Conservation (phyloP, 1,284 basidiomycete genomes). For the Sanghuangporus baumii region DNA sequence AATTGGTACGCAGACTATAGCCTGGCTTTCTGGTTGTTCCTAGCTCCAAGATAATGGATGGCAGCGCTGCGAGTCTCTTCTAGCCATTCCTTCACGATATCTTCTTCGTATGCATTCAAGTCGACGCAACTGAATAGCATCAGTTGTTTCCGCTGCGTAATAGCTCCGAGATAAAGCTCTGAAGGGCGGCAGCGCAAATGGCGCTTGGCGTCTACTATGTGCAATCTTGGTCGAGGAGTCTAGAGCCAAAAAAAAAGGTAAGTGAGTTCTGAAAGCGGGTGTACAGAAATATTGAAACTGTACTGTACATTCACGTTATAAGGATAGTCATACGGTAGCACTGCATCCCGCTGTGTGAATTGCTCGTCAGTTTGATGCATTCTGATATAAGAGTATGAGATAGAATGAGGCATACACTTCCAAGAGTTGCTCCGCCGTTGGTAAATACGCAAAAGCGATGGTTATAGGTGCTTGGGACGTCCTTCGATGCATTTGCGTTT, state of each 20-base stretch:
- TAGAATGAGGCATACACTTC: slow-evolving; percentile 32
- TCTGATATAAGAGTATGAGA: background rate
- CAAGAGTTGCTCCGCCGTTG: slow-evolving; percentile 42
- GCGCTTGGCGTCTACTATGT: background rate
- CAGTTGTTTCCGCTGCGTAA: background rate
- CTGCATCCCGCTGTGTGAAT: slow-evolving; percentile 29
- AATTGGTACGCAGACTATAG: background rate
- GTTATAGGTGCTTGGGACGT: slow-evolving; percentile 17
- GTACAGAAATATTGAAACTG: background rate
- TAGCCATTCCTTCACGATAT: slow-evolving; percentile 19
- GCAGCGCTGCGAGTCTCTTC: slow-evolving; percentile 21
- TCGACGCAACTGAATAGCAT: slow-evolving; percentile 5
- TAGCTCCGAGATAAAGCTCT: slow-evolving; percentile 40
- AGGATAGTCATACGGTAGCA: slow-evolving; percentile 29
- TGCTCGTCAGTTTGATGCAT: background rate
- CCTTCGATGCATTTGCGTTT: slow-evolving; percentile 22
- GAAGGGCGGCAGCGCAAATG: slow-evolving; percentile 23
- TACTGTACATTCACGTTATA: background rate
- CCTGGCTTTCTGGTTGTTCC: background rate
- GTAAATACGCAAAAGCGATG: slow-evolving; percentile 27
- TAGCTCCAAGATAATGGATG: slow-evolving; percentile 20
- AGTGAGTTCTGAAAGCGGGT: no score
- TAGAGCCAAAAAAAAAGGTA: background rate
- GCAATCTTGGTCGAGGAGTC: background rate
- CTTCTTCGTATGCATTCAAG: slow-evolving; percentile 14